Conservation (phyloP, 2,329 filamentous ascomycete genomes). For the Endocalyx cinctus region DNA sequence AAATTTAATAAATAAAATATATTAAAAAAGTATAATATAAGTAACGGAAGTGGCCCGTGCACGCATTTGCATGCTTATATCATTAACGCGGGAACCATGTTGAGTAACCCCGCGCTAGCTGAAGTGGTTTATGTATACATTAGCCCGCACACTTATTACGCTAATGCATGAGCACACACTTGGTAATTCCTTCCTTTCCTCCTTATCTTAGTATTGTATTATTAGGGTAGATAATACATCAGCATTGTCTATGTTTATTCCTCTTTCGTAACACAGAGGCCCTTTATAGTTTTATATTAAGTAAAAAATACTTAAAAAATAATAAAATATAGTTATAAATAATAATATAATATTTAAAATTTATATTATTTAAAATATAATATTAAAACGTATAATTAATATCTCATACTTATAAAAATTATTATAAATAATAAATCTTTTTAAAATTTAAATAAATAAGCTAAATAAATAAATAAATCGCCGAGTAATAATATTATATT, state of each 20-base stretch:
- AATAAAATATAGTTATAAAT: neutral
- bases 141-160: too few species aligned
- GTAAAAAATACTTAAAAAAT: neutral
- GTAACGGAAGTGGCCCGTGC: too few species aligned
- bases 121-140: too few species aligned
- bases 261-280: neutral
- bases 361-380: neutral
- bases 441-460: neutral
- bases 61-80: too few species aligned
- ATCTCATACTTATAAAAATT: neutral
- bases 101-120: too few species aligned
- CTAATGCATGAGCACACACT: too few species aligned
- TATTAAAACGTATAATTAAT: neutral
- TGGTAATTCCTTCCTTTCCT: too few species aligned
- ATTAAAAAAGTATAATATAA: too few species aligned
- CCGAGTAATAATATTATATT: neutral
- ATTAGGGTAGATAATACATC: neutral
- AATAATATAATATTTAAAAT: slow-evolving; percentile 1
- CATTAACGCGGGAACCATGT: too few species aligned
- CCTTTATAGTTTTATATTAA: neutral
- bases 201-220: neutral
- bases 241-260: neutral
- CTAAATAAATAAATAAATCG: neutral
- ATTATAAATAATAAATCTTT: neutral
- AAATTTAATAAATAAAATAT: slow-evolving; percentile 1